Evolutionary conservation across 108 stramenopile species (phyloP), one percentile per base, ranked within the genome.

Genomic region (Phaeodactylum tricornutum): DNA sequence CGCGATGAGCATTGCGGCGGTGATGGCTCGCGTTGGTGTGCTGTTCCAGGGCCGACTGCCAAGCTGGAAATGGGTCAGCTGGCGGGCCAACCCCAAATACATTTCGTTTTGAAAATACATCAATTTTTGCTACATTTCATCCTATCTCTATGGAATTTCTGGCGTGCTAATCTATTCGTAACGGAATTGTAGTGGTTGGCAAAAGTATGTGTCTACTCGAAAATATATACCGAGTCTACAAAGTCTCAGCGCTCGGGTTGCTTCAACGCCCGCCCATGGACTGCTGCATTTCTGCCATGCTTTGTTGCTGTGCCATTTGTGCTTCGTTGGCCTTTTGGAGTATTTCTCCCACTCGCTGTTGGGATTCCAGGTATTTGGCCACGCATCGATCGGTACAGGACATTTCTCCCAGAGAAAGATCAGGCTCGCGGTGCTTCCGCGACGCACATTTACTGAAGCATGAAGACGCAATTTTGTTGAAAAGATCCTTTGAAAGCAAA

Each of bases 391-490:
- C 96, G 11, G 71, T 70, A 62, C 96, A 97, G 34, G 68, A 72
- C 94, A 96, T 96, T 74, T 97, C 96, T 17, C 96, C 96, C 30
- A 97, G 54, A 23, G 77, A 72, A 32, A 97, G 55, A 43, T 97
- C 96, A 22, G 75, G 64, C 43, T 97, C 94, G 23, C 81, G 69
- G 57, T 90, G 81, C 62, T 76, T 85, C 23, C 74, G 70, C 4
- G 81, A 74, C 1, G 91, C 81, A 65, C 96, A 97, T 65, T 97
- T 97, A 39, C 79, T 55, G 56, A 92, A 94, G 60, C 96, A 97
- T 2, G 78, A 59, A n/a, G 53, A 35, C 3, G 88, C 53, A 75
- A 97, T 94, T 55, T 93, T 95, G 71, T 92, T 91, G 59, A 95
- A 97, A 5, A 97, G 64, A 62, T 93, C 83, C 34, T 26, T 9